These are phyloP conservation scores for Penicillium sp. DNA, from an alignment of 2,329 filamentous ascomycete genomes.

Conservation along the genomic window DNA sequence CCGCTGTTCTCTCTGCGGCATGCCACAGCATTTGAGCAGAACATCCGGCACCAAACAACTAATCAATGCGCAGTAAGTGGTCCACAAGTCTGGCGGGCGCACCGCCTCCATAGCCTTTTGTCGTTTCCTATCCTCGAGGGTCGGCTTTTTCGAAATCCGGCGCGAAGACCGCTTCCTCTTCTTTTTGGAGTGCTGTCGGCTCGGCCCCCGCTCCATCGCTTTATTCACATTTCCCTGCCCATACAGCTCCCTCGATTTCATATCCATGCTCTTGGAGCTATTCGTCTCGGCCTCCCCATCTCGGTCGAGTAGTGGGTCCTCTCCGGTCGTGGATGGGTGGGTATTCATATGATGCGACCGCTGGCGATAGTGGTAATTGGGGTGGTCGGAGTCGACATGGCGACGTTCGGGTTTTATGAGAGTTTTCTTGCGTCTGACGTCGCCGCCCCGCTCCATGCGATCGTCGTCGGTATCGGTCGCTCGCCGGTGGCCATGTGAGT, in stretches of 20 bases:
- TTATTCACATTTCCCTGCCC: slow-evolving; percentile 38
- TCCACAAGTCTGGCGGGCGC: slow-evolving; percentile 85
- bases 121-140: slow-evolving; percentile 60
- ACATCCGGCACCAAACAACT: slow-evolving; percentile 95
- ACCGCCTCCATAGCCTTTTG: slow-evolving; percentile 64
- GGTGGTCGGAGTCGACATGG: slow-evolving; percentile 80
- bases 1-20: slow-evolving; percentile 79
- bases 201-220: slow-evolving; percentile 45
- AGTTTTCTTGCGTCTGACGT: slow-evolving; percentile 74
- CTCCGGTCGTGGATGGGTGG: slow-evolving; percentile 85
- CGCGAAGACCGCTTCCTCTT: slow-evolving; percentile 70
- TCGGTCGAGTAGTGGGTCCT: slow-evolving; percentile 83
- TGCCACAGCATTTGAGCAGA: slow-evolving; percentile 80
- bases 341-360: slow-evolving; percentile 92
- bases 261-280: slow-evolving; percentile 64
- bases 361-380: slow-evolving; percentile 93
- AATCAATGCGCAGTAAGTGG: slow-evolving; percentile 87
- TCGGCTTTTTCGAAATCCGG: slow-evolving; percentile 55
- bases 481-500: slow-evolving; percentile 48
- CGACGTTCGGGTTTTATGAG: slow-evolving; percentile 86
- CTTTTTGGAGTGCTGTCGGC: slow-evolving; percentile 39
- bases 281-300: slow-evolving; percentile 52
- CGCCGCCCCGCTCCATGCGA: slow-evolving; percentile 51
- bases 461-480: slow-evolving; percentile 50
- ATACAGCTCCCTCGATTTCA: slow-evolving; percentile 44